Percentiles rank a stretch among this genome's conserved stretches.
Evolutionary conservation across 2,329 filamentous ascomycete genomes (phyloP).

Genomic region (Esteya vermicola): DNA sequence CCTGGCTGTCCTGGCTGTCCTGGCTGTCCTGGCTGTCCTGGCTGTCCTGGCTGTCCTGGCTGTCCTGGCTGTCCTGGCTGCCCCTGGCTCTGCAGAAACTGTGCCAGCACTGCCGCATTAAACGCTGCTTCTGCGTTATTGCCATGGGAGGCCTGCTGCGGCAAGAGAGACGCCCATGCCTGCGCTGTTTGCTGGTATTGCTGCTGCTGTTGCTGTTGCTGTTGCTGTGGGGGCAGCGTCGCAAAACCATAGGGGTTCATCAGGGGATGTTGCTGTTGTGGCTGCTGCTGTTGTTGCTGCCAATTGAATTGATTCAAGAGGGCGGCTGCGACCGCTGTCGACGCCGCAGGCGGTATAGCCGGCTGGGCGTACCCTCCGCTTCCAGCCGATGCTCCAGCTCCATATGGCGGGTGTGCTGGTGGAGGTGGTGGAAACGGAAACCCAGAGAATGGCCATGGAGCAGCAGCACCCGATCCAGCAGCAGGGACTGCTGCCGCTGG

Average conservation of each 20-base stretch:
- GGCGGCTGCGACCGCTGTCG: constrained; percentile 2
- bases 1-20: too few relatives aligned
- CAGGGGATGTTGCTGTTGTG: constrained; percentile 8
- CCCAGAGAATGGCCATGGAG: constrained; percentile 7
- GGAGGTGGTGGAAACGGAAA: constrained; percentile 12
- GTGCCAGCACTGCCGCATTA: too few relatives aligned
- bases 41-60: too few relatives aligned
- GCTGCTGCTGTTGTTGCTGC: constrained; percentile 18
- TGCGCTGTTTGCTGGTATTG: constrained; percentile 1
- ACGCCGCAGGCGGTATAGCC: neutral
- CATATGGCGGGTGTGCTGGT: constrained; percentile 12
- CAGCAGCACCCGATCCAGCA: constrained; percentile 4
- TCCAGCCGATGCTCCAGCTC: neutral
- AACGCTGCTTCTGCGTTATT: too few relatives aligned
- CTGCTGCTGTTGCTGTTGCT: constrained; percentile 4
- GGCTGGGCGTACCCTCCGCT: neutral
- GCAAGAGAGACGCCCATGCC: too few relatives aligned
- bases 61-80: too few relatives aligned
- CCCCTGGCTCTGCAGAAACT: too few relatives aligned
- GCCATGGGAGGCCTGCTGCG: too few relatives aligned
- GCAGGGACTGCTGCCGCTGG: neutral
- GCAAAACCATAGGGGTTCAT: neutral
- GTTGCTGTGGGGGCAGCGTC: constrained; percentile 1
- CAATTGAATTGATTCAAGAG: constrained; percentile 11
- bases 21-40: too few relatives aligned